Base-by-base conservation (phyloP, 2,329 filamentous ascomycete genomes). In the Fusarium proliferatum region DNA sequence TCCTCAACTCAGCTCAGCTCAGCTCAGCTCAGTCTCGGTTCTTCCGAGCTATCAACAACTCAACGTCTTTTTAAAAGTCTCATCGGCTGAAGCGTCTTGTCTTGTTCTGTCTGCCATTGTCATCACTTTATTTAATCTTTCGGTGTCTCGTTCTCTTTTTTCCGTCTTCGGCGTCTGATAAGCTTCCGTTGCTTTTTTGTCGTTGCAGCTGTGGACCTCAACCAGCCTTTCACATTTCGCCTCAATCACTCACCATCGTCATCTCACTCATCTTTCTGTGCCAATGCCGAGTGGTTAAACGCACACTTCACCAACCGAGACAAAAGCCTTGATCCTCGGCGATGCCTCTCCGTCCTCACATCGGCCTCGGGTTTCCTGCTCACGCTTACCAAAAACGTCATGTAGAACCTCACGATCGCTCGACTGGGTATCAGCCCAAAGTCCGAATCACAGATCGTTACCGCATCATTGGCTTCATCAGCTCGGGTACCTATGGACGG, bases 381-480 rank as follows among this genome's bases (percentile, higher is more conserved):
- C 78, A 67, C 39, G 71, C 78, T 79, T 76, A 77, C 71, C 81
- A 86, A 80, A 76, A 77, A 58, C 76, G 68, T 43, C 64, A 72
- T 73, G 66, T 80, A 91, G 89, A 91, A 81, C 84, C 86, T 39
- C 81, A 83, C 61, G 88, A 90, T 77, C 85, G 87, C 67, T 85
- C 85, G 42, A 79, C 87, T 17, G 84, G 84, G 19, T 93, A 92
- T 80, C 89, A 91, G 80, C 90, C 90, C 81, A 97, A 97, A 83
- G 93, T 96, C 72, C 92, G 94, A 71, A 94, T 98, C 65, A 92
- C 93, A 68, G 96, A 98, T 83, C 93, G 93, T 76, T 99, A 98
- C 84, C 95, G 96, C 78, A 96, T 99, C 78, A 92, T 99, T 64
- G 96, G 96, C 48, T 99, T 99, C 86, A 99, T 99, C 78, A 97